These are phyloP conservation scores for Sporodiniella umbellata DNA, from an alignment of 371 early-diverging fungal genomes.

Conservation along the genomic window DNA sequence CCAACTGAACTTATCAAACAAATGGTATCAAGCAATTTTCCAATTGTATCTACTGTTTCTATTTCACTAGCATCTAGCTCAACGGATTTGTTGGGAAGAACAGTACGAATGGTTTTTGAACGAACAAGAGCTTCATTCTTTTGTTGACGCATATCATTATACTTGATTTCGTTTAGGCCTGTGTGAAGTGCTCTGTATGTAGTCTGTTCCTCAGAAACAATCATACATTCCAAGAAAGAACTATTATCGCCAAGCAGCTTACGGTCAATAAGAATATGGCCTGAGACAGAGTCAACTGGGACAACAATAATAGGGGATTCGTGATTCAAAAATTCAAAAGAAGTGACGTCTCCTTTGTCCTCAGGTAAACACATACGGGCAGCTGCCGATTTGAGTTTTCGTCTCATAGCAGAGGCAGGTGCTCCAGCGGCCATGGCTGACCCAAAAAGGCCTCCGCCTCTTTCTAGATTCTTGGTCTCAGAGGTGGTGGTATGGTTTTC, in stretches of 20 bases:
- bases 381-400: not conserved
- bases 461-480: not conserved
- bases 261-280: conserved; percentile 21
- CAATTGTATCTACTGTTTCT: conserved; percentile 35
- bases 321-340: conserved; percentile 26
- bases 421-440: not conserved
- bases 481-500: not conserved
- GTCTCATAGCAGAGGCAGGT: not conserved
- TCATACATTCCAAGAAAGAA: conserved; percentile 24
- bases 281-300: conserved; percentile 11
- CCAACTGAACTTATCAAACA: conserved; percentile 2
- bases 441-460: not conserved
- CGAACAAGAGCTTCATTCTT: conserved; percentile 14
- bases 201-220: conserved; percentile 31
- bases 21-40: conserved; percentile 30
- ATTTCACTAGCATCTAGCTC: conserved; percentile 26
- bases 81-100: conserved; percentile 9
- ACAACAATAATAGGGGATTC: conserved; percentile 11
- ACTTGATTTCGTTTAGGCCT: not conserved
- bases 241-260: conserved; percentile 21
- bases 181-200: conserved; percentile 12
- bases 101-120: conserved; percentile 19
- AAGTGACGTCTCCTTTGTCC: not conserved
- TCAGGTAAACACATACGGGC: not conserved
- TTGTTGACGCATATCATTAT: conserved; percentile 19